phyloP scores from a whole-genome alignment of 495 filamentous ascomycete genomes.

The Daldinia decipiens region DNA sequence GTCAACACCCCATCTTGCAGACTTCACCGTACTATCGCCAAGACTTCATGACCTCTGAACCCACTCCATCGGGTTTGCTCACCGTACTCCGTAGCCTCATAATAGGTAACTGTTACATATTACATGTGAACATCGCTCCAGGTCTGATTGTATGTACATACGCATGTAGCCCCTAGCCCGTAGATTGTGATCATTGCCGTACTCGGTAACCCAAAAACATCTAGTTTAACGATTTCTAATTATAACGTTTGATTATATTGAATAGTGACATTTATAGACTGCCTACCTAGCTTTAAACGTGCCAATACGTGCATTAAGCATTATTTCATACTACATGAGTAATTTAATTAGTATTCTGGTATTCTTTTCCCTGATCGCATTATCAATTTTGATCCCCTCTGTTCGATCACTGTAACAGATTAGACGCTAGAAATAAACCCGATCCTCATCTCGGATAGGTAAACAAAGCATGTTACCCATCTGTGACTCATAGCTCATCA shows the following conservation, averaged over 20 bases:
- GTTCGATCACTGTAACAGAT: conserved; percentile 7
- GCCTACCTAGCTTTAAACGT: too few species aligned
- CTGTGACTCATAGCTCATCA: conserved; percentile 45
- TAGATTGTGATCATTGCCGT: background rate
- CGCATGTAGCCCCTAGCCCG: background rate
- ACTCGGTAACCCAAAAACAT: background rate
- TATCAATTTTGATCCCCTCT: conserved; percentile 18
- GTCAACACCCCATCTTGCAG: conserved; percentile 11
- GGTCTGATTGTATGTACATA: background rate
- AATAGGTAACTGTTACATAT: too few species aligned
- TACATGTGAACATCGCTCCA: conserved; percentile 9
- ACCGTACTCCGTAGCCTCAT: conserved; percentile 14
- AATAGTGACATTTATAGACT: too few species aligned
- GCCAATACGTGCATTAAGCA: background rate
- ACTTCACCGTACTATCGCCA: conserved; percentile 24
- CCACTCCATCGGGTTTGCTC: conserved; percentile 24
- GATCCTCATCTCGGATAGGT: conserved; percentile 8
- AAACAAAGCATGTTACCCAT: background rate
- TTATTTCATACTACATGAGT: background rate
- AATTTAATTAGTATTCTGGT: background rate
- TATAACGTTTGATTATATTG: too few species aligned
- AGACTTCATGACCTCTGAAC: conserved; percentile 19
- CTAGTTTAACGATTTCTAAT: too few species aligned
- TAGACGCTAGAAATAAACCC: conserved; percentile 12
- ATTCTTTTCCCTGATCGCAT: background rate